Percentiles rank a stretch among this genome's conserved stretches.
These are phyloP conservation scores for Priceomyces melissophilus DNA, from an alignment of 805 yeast species.

Conservation along the genomic window DNA sequence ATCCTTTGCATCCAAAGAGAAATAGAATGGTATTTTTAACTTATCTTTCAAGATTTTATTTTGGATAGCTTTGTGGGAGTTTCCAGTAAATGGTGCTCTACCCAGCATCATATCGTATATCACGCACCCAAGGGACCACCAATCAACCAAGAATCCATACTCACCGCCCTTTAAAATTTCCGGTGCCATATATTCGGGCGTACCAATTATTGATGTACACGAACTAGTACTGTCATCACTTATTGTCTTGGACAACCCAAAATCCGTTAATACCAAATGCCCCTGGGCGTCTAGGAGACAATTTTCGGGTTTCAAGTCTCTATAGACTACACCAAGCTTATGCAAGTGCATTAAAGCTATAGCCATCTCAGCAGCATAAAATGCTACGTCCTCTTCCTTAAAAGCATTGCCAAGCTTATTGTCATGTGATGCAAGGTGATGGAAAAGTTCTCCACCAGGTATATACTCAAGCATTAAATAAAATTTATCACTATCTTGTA, in stretches of 20 bases:
- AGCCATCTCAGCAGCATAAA: constrained; percentile 65
- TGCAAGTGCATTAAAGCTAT: constrained; percentile 76
- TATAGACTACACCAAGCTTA: constrained; percentile 74
- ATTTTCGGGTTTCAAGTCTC: constrained; percentile 89
- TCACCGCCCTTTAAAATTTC: constrained; percentile 76
- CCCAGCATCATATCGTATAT: constrained; percentile 79
- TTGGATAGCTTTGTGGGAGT: constrained; percentile 68
- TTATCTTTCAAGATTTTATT: constrained; percentile 72
- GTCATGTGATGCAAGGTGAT: constrained; percentile 46
- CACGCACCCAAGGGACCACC: constrained; percentile 91
- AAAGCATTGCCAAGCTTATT: constrained; percentile 20
- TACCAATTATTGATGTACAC: constrained; percentile 64
- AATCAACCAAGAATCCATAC: constrained; percentile 78
- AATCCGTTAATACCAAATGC: constrained; percentile 79
- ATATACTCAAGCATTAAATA: constrained; percentile 76
- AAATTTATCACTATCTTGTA: constrained; percentile 75
- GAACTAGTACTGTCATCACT: constrained; percentile 27
- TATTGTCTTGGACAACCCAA: constrained; percentile 63
- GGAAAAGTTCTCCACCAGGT: constrained; percentile 84
- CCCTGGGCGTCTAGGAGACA: constrained; percentile 77
- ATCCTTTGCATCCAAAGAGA: constrained; percentile 79
- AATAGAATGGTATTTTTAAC: constrained; percentile 66
- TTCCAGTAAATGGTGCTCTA: constrained; percentile 85
- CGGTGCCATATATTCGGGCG: constrained; percentile 88
- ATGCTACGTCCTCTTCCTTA: constrained; percentile 37